Percentiles rank a stretch among this genome's conserved stretches.
phyloP scores from a whole-genome alignment of 257 asterid genomes.

The Hygrophila difformis region DNA sequence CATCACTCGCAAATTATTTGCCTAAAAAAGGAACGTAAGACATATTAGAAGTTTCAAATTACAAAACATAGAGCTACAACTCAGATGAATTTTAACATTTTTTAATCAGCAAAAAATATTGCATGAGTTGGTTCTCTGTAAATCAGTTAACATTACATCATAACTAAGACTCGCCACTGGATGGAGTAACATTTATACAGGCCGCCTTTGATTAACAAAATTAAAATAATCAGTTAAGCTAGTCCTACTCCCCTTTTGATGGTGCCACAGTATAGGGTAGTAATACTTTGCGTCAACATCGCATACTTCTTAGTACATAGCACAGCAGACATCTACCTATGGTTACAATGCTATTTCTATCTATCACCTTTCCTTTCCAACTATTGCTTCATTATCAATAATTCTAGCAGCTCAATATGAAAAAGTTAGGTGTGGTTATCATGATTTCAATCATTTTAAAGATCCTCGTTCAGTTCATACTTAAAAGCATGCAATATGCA shows the following conservation, averaged over 20 bases:
- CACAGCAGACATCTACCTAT: too few species aligned
- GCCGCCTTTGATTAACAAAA: neutral
- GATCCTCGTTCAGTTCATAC: conserved; percentile 11
- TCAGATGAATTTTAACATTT: neutral
- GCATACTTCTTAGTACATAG: neutral
- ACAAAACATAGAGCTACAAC: neutral
- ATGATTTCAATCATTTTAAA: conserved; percentile 13
- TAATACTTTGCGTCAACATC: neutral
- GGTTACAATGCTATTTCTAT: neutral
- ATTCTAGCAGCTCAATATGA: conserved; percentile 4
- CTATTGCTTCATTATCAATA: neutral
- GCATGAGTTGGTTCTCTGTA: neutral
- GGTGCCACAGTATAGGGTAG: neutral
- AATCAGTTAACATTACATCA: neutral
- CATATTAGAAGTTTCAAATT: neutral
- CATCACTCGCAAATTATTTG: conserved; percentile 91
- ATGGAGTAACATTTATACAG: neutral
- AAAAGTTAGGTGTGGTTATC: conserved; percentile 9
- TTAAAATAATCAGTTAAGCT: conserved; percentile 18
- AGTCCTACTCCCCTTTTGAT: too few species aligned
- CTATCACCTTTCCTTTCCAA: neutral
- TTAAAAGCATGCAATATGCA: conserved; percentile 13
- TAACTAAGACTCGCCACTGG: neutral
- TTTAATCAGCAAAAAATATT: neutral
- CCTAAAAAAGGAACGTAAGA: conserved; percentile 33